phyloP scores from a whole-genome alignment of 768 basidiomycete genomes.

The Antrodiella citrinella region DNA sequence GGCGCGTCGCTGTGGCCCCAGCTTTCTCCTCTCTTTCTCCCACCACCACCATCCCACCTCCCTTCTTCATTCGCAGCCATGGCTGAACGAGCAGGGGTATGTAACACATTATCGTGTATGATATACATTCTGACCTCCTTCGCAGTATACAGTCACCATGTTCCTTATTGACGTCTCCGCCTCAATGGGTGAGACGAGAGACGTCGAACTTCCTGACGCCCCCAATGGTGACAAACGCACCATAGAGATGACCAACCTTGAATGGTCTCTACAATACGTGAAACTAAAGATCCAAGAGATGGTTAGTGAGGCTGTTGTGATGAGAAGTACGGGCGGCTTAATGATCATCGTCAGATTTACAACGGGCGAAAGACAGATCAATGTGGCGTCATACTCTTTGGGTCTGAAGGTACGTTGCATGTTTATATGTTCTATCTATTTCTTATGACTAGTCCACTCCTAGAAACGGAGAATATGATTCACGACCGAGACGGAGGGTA shows the following conservation, averaged over 20 bases:
- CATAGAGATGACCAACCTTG: constrained; percentile 66
- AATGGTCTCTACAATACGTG: constrained; percentile 79
- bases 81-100: constrained; percentile 76
- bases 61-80: constrained; percentile 32
- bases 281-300: constrained; percentile 90
- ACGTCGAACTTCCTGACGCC: constrained; percentile 37
- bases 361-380: constrained; percentile 90
- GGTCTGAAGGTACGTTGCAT: constrained; percentile 55
- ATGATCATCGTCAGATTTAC: constrained; percentile 54
- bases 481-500: constrained; percentile 59
- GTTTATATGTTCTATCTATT: background rate
- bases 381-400: constrained; percentile 84
- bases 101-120: constrained; percentile 19
- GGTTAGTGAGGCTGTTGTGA: constrained; percentile 32
- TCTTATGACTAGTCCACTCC: background rate
- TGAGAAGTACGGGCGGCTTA: background rate
- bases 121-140: background rate
- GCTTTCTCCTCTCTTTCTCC: background rate
- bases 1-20: background rate
- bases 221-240: constrained; percentile 40
- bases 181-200: constrained; percentile 67
- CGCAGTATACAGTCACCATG: constrained; percentile 80
- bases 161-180: constrained; percentile 85
- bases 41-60: background rate
- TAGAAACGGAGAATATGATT: constrained; percentile 62